phyloP scores from a whole-genome alignment of 306 rosid genomes.

The Malus orientalis region DNA sequence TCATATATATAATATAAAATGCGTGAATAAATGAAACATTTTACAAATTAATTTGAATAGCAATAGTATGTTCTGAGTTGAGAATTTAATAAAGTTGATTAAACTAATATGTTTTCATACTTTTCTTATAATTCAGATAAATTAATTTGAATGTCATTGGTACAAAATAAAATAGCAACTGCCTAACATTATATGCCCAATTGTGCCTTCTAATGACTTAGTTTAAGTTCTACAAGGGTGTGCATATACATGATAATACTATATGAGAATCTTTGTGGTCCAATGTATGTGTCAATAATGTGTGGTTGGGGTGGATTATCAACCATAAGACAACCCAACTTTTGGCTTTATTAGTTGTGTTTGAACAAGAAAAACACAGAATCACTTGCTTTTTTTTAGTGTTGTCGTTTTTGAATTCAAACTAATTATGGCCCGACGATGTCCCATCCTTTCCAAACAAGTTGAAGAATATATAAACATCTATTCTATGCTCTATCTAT shows the following conservation, averaged over 20 bases:
- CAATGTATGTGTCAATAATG: slow-evolving; percentile 6
- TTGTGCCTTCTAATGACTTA: not conserved
- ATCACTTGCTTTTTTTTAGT: not conserved
- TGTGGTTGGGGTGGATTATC: slow-evolving; percentile 14
- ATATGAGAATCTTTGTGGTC: slow-evolving; percentile 9
- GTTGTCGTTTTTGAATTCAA: not conserved
- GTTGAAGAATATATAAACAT: not conserved
- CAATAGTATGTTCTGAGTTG: too few relatives aligned
- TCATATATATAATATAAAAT: too few relatives aligned
- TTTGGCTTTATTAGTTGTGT: not conserved
- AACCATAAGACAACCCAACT: not conserved
- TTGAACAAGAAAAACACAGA: not conserved
- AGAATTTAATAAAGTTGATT: too few relatives aligned
- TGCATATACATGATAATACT: not conserved
- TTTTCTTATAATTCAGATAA: too few relatives aligned
- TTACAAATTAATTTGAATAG: too few relatives aligned
- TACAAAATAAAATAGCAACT: not conserved
- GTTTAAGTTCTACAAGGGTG: not conserved
- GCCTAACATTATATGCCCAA: not conserved
- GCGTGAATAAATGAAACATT: too few relatives aligned
- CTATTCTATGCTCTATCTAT: too few relatives aligned
- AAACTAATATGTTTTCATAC: too few relatives aligned
- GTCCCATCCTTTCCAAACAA: not conserved
- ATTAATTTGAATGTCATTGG: too few relatives aligned
- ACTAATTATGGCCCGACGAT: not conserved